These are phyloP conservation scores for Diaporthe longicolla DNA, from an alignment of 2,329 filamentous ascomycete species.

Conservation along the genomic window DNA sequence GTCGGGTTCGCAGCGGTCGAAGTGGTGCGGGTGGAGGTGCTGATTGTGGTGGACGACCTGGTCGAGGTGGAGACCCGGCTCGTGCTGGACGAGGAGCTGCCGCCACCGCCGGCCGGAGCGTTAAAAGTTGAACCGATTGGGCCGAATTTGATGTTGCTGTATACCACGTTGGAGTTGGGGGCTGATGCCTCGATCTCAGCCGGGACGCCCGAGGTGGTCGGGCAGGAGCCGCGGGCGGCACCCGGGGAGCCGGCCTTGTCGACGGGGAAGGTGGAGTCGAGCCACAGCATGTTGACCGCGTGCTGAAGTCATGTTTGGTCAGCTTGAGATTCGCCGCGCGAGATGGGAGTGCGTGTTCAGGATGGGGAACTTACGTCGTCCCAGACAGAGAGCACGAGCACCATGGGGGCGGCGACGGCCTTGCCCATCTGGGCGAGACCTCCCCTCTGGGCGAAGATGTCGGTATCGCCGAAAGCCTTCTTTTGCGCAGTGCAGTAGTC, in stretches of 20 bases:
- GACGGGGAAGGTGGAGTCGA: conserved; percentile 69
- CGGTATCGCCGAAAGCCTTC: conserved; percentile 64
- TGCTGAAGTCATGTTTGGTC: conserved; percentile 51
- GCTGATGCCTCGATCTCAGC: conserved; percentile 52
- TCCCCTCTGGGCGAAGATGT: conserved; percentile 65
- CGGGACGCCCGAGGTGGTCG: conserved; percentile 57
- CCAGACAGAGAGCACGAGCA: conserved; percentile 73
- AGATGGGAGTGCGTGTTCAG: too few species aligned
- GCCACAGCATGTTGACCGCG: conserved; percentile 73
- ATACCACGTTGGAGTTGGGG: conserved; percentile 46
- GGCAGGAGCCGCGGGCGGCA: conserved; percentile 60
- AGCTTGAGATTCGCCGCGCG: not conserved
- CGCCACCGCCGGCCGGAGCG: conserved; percentile 26
- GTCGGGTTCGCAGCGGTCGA: conserved; percentile 10
- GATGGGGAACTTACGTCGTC: conserved; percentile 59
- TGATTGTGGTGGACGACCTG: conserved; percentile 25
- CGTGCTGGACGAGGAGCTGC: conserved; percentile 35
- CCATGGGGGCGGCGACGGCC: conserved; percentile 71
- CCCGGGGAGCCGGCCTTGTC: conserved; percentile 59
- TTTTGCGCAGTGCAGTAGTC: conserved; percentile 70
- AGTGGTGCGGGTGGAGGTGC: conserved; percentile 32
- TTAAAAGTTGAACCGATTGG: conserved; percentile 48
- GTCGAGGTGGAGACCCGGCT: conserved; percentile 37
- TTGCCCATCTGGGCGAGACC: conserved; percentile 67
- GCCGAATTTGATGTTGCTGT: conserved; percentile 47